phyloP scores from a whole-genome alignment of 352 stramenopile species.

The Elongisporangium prolatum region DNA sequence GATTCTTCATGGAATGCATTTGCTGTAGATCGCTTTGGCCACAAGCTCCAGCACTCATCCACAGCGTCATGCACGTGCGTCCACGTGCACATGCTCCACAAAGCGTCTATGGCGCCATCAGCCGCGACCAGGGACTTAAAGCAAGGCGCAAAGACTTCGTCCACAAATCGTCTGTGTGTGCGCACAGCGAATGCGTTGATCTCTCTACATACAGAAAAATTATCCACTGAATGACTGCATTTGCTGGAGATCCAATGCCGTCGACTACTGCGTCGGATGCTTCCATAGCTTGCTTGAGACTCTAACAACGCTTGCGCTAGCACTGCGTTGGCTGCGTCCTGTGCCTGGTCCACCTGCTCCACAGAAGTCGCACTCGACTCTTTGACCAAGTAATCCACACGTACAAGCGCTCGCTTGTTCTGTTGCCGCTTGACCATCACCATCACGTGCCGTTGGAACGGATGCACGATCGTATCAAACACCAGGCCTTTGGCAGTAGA shows the following conservation, averaged over 20 bases:
- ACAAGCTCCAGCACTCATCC: slow-evolving; percentile 24
- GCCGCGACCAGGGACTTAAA: background rate
- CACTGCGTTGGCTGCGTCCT: background rate
- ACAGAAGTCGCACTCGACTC: background rate
- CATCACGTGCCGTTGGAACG: slow-evolving; percentile 31
- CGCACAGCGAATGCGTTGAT: background rate
- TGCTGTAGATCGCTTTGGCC: background rate
- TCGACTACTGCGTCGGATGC: background rate
- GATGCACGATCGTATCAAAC: slow-evolving; percentile 24
- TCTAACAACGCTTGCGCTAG: background rate
- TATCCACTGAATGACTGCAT: background rate
- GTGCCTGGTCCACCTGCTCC: background rate
- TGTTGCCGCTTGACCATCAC: slow-evolving; percentile 21
- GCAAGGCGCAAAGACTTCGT: background rate
- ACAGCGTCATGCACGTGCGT: slow-evolving; percentile 17
- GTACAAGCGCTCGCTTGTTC: slow-evolving; percentile 33
- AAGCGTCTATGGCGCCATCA: background rate
- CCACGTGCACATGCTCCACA: slow-evolving; percentile 17
- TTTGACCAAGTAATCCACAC: slow-evolving; percentile 25
- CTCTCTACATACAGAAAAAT: background rate
- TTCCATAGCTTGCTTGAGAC: background rate
- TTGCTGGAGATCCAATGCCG: background rate
- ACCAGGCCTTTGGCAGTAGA: slow-evolving; percentile 1
- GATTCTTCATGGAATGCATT: background rate
- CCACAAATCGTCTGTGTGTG: background rate